These are phyloP conservation scores for Ampelomyces quisqualis DNA, from an alignment of 2,329 filamentous ascomycete species.

Conservation along the genomic window DNA sequence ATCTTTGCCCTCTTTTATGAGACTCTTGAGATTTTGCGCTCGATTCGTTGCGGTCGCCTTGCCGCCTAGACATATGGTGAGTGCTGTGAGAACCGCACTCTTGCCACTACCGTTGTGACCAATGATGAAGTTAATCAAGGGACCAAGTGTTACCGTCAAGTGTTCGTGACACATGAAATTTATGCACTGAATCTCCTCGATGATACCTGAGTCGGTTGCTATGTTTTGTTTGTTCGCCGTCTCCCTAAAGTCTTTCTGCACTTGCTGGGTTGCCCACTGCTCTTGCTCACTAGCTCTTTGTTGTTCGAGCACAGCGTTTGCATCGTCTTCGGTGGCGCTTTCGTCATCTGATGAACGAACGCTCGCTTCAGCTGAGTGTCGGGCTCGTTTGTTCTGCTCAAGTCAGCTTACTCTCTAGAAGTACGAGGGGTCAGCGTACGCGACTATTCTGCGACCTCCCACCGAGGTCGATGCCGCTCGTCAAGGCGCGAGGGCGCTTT, in stretches of 20 bases:
- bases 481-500: constrained; percentile 36
- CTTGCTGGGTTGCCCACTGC: constrained; percentile 33
- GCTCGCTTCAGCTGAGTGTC: constrained; percentile 24
- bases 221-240: constrained; percentile 55
- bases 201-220: constrained; percentile 79
- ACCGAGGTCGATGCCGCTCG: constrained; percentile 16
- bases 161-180: constrained; percentile 97
- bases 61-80: constrained; percentile 91
- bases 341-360: constrained; percentile 21
- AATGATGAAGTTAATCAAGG: constrained; percentile 96
- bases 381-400: constrained; percentile 35
- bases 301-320: no score
- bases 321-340: constrained; percentile 12
- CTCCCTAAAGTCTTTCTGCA: constrained; percentile 26
- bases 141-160: constrained; percentile 80
- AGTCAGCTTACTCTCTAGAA: constrained; percentile 11
- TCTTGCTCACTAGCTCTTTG: constrained; percentile 28
- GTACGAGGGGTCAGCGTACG: constrained; percentile 16
- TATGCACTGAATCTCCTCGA: constrained; percentile 80
- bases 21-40: constrained; percentile 81
- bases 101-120: constrained; percentile 98
- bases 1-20: constrained; percentile 87
- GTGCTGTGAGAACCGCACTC: constrained; percentile 88
- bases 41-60: constrained; percentile 93
- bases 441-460: constrained; percentile 15